Evolutionary conservation across 2,329 filamentous ascomycete genomes (phyloP).

Genomic region (Aphanocladium album): DNA sequence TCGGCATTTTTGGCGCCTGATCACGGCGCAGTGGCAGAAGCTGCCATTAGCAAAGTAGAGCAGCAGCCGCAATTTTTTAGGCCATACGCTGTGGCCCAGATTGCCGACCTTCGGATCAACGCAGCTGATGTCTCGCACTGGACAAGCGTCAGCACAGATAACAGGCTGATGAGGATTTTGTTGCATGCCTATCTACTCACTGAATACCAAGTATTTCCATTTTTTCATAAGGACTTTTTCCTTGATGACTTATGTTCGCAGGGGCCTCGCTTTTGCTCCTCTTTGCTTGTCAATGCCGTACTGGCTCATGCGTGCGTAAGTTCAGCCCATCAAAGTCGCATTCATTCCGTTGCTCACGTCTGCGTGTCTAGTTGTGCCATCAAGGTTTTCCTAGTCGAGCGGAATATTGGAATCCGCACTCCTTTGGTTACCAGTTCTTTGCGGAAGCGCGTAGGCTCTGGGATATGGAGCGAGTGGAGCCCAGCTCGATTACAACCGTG

Average conservation of each 20-base stretch:
- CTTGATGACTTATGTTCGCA: conserved; percentile 29
- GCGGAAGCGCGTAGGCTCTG: conserved; percentile 32
- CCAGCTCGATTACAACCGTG: conserved; percentile 25
- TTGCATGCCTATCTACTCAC: conserved; percentile 23
- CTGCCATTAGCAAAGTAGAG: no score
- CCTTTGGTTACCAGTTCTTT: conserved; percentile 30
- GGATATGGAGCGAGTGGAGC: conserved; percentile 24
- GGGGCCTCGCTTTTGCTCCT: conserved; percentile 27
- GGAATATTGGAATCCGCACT: conserved; percentile 31
- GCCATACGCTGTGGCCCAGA: conserved; percentile 27
- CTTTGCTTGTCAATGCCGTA: conserved; percentile 31
- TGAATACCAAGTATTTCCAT: conserved; percentile 26
- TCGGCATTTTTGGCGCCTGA: neutral
- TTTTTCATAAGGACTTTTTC: conserved; percentile 32
- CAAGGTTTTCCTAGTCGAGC: neutral
- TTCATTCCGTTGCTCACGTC: conserved; percentile 15
- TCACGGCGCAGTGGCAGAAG: no score
- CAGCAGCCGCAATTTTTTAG: conserved; percentile 20
- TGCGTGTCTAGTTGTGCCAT: neutral
- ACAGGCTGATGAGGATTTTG: conserved; percentile 26
- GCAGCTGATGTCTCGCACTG: conserved; percentile 26
- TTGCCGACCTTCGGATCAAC: conserved; percentile 26
- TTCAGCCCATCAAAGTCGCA: neutral
- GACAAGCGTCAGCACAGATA: conserved; percentile 28
- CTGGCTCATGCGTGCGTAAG: conserved; percentile 30